Evolutionary conservation across 768 basidiomycete genomes (phyloP).

Genomic region (Suillus variegatus): DNA sequence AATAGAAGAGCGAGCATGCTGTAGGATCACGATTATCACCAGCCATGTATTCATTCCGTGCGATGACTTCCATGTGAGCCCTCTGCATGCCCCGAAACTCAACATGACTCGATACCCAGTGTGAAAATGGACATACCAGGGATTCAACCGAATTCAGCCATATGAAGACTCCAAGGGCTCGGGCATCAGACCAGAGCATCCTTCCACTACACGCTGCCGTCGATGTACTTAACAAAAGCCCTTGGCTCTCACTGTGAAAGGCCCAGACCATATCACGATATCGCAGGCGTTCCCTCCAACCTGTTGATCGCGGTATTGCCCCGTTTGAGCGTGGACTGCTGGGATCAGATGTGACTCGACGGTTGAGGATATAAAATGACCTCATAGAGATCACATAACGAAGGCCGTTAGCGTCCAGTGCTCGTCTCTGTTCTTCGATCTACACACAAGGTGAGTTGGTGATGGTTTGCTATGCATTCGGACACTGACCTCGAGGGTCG

Average conservation of each 20-base stretch:
- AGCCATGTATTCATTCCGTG: conserved; percentile 90
- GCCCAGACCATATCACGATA: conserved; percentile 98
- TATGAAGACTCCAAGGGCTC: conserved; percentile 80
- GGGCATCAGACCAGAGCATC: conserved; percentile 89
- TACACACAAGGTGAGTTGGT: conserved; percentile 31
- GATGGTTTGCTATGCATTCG: conserved; percentile 5
- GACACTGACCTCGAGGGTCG: conserved; percentile 77
- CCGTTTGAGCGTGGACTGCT: conserved; percentile 48
- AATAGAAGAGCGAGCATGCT: conserved; percentile 88
- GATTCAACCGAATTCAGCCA: conserved; percentile 84
- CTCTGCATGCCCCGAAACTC: conserved; percentile 46
- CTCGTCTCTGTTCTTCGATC: conserved; percentile 90
- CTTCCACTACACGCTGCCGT: conserved; percentile 75
- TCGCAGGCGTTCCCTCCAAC: conserved; percentile 73
- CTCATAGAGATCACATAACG: conserved; percentile 93
- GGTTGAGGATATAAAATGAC: conserved; percentile 85
- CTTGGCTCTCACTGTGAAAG: conserved; percentile 93
- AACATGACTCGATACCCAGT: conserved; percentile 1
- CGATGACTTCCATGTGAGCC: conserved; percentile 82
- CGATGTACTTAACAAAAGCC: conserved; percentile 72
- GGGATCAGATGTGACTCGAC: conserved; percentile 50
- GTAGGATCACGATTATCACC: conserved; percentile 88
- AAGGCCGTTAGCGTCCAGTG: conserved; percentile 88
- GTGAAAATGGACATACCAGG: conserved; percentile 54
- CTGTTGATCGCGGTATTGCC: conserved; percentile 45